Base-by-base conservation (phyloP, 1,284 basidiomycete species). In the Mixia osmundae region DNA sequence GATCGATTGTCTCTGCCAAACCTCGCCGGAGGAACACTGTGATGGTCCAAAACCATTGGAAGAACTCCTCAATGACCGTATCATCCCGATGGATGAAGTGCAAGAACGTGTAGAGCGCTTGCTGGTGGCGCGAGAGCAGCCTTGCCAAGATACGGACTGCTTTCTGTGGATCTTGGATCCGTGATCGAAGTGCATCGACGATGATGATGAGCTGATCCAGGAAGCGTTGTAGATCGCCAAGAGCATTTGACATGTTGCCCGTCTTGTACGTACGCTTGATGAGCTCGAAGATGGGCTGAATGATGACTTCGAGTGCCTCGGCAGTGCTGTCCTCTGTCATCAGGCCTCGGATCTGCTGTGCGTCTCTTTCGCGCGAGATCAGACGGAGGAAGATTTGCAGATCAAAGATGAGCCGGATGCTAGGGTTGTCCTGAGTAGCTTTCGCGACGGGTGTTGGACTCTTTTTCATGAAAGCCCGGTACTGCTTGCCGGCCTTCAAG, bases 71-170 rank as follows among this genome's bases (percentile, higher is more conserved):
- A 21, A 50, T 34, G 12, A 49, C 38, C 4, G 47, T 40, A 21
- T 49, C 48, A 22, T 37, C 23, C 25, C 38, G 18, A 52, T 97
- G 89, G 5, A 95, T 85, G 49, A 89, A 87, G 65, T 94, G 82
- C 19, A 97, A 82, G 54, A 95, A 97, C 37, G 64, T 64, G 62
- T 95, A 97, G 60, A 95, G 91, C 0, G 79, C 59, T 52, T 87
- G 82, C 52, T 95, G 82, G 55, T 95, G 89, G 18, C 89, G 69
- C 48, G 76, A 68, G 23, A 95, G 75, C 10, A 97, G 69, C 51
- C 85, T 71, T 42, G 91, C 79, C 54, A 95, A 91, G 3, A 72
- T 72, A 52, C 89, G 78, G 2, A 95, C 87, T 7, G 82, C 85
- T 32, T 63, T 59, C 38, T 71, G 68, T 0, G 89, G 76, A 47